These are phyloP conservation scores for Colletotrichum limetticola DNA, from an alignment of 2,329 filamentous ascomycete species.

Conservation along the genomic window DNA sequence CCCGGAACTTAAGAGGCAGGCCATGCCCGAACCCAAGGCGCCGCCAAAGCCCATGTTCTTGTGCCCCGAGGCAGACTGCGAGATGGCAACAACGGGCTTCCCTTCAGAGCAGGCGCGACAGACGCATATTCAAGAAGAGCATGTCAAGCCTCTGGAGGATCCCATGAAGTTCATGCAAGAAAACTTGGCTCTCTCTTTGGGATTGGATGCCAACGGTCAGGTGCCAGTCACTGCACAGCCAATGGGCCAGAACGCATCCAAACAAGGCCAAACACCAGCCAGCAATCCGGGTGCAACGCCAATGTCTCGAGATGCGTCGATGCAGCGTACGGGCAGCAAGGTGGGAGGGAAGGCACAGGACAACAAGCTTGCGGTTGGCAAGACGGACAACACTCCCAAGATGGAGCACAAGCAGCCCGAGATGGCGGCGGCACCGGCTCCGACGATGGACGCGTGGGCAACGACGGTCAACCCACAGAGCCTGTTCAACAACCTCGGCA, in stretches of 20 bases:
- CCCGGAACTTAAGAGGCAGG: conserved; percentile 55
- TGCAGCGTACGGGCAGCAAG: conserved; percentile 61
- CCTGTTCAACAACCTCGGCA: conserved; percentile 54
- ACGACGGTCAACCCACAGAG: conserved; percentile 52
- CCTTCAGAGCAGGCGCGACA: conserved; percentile 64
- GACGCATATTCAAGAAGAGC: conserved; percentile 68
- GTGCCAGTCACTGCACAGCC: conserved; percentile 44
- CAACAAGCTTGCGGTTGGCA: conserved; percentile 42
- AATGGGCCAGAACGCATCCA: conserved; percentile 57
- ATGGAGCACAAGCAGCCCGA: conserved; percentile 44
- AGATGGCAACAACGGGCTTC: conserved; percentile 61
- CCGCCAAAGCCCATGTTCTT: conserved; percentile 55
- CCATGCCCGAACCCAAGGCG: conserved; percentile 38
- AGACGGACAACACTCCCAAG: conserved; percentile 40
- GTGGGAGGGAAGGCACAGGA: conserved; percentile 54
- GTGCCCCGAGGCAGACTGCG: conserved; percentile 67
- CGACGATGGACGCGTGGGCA: conserved; percentile 47
- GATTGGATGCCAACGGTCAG: conserved; percentile 62
- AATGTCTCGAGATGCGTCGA: conserved; percentile 61
- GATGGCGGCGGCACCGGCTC: conserved; percentile 36
- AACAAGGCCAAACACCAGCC: conserved; percentile 58
- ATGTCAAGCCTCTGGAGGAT: conserved; percentile 65
- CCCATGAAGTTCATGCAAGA: conserved; percentile 65
- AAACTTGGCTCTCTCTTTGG: conserved; percentile 59
- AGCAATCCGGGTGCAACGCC: conserved; percentile 55